Percentiles rank a stretch among this genome's conserved stretches.
These are phyloP conservation scores for Decorospora gaudefroyi DNA, from an alignment of 2,329 filamentous ascomycete species.

Conservation along the genomic window DNA sequence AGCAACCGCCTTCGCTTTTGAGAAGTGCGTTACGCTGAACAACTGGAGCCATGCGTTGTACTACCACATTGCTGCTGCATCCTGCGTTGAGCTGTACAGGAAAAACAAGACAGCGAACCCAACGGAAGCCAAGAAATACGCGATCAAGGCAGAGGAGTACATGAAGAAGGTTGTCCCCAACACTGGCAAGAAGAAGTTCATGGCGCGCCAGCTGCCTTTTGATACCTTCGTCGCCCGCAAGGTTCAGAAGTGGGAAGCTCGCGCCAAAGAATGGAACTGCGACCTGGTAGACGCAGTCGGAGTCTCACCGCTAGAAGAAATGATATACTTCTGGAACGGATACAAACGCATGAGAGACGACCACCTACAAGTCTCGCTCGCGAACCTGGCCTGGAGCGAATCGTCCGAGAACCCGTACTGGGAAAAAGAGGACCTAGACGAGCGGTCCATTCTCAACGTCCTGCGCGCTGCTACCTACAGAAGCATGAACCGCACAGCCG, in stretches of 20 bases:
- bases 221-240: slow-evolving; percentile 85
- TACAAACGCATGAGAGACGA: slow-evolving; percentile 73
- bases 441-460: slow-evolving; percentile 67
- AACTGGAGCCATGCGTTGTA: slow-evolving; percentile 91
- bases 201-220: slow-evolving; percentile 87
- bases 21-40: slow-evolving; percentile 62
- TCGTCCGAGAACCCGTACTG: slow-evolving; percentile 53
- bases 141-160: slow-evolving; percentile 64
- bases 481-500: slow-evolving; percentile 63
- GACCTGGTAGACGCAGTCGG: slow-evolving; percentile 80
- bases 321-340: slow-evolving; percentile 93
- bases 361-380: slow-evolving; percentile 67
- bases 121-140: slow-evolving; percentile 53
- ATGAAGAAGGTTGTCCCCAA: slow-evolving; percentile 72
- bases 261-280: slow-evolving; percentile 66
- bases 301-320: slow-evolving; percentile 80
- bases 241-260: slow-evolving; percentile 82
- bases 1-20: slow-evolving; percentile 73
- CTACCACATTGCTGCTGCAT: slow-evolving; percentile 80
- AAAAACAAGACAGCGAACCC: slow-evolving; percentile 51
- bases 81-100: slow-evolving; percentile 82
- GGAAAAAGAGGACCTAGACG: slow-evolving; percentile 60
- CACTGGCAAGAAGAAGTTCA: slow-evolving; percentile 84
- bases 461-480: slow-evolving; percentile 69
- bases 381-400: slow-evolving; percentile 71